Percentiles rank a stretch among this genome's conserved stretches.
phyloP scores from a whole-genome alignment of 2,329 filamentous ascomycete species.

The Annulohypoxylon truncatum region DNA sequence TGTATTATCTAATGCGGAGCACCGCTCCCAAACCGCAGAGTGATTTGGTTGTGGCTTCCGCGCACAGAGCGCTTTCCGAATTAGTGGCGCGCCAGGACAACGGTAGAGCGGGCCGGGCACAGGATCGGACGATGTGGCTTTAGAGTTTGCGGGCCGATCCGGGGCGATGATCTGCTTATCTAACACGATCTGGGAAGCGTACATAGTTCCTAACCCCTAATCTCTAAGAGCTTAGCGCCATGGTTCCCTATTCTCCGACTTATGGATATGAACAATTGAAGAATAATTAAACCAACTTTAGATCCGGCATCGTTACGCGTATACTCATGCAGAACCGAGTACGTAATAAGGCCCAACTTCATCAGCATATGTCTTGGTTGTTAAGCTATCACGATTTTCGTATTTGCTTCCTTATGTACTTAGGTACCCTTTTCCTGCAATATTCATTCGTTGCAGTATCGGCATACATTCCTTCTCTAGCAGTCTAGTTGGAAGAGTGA shows the following conservation, averaged over 20 bases:
- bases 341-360: not conserved
- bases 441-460: not conserved
- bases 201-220: not conserved
- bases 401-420: no score
- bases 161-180: not conserved
- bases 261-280: no score
- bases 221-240: no score
- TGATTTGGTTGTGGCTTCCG: not conserved
- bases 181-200: not conserved
- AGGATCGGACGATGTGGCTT: not conserved
- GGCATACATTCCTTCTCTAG: not conserved
- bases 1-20: not conserved
- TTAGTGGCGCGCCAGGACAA: not conserved
- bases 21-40: not conserved
- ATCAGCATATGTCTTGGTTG: not conserved
- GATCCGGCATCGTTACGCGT: not conserved
- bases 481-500: not conserved
- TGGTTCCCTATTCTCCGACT: no score
- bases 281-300: no score
- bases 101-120: not conserved
- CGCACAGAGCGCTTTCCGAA: not conserved
- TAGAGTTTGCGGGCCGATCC: constrained; percentile 12
- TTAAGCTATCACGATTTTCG: not conserved
- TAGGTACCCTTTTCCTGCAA: no score
- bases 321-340: not conserved